Evolutionary conservation across 2,329 filamentous ascomycete genomes (phyloP).

Genomic region (Aspergillus eucalypticola): DNA sequence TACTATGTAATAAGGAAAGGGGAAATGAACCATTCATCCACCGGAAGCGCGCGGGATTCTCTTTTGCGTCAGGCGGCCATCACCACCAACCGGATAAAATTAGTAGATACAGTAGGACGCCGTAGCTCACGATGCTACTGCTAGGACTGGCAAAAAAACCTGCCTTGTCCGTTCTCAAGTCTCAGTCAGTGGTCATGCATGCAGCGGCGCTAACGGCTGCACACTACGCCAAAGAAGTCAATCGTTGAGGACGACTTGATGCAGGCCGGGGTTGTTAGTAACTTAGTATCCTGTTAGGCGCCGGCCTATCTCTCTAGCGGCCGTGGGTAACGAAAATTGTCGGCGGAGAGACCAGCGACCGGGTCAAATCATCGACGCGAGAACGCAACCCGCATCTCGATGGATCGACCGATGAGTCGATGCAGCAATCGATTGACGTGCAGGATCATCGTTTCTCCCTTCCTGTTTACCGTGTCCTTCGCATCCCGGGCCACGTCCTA

Average conservation of each 20-base stretch:
- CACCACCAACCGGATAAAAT: neutral
- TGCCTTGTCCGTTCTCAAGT: neutral
- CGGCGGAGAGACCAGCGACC: neutral
- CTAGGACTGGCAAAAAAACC: neutral
- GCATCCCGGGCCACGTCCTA: slow-evolving; percentile 15
- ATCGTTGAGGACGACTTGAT: neutral
- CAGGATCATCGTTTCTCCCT: slow-evolving; percentile 14
- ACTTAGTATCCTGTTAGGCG: neutral
- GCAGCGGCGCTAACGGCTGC: neutral
- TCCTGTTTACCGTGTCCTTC: neutral
- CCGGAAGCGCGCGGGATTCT: slow-evolving; percentile 1
- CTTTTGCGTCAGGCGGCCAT: neutral
- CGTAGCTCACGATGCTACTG: neutral
- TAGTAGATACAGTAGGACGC: neutral
- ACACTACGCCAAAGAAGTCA: neutral
- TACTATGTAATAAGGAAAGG: neutral
- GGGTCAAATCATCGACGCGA: neutral
- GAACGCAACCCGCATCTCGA: slow-evolving; percentile 3
- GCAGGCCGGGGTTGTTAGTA: neutral
- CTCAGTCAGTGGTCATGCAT: neutral
- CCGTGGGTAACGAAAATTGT: neutral
- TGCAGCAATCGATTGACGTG: slow-evolving; percentile 16
- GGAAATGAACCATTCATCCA: no score
- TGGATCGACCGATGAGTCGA: slow-evolving; percentile 16
- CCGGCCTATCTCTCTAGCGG: neutral